Base-by-base conservation (phyloP, 305 asterid genomes). In the Fraxinus nigra region DNA sequence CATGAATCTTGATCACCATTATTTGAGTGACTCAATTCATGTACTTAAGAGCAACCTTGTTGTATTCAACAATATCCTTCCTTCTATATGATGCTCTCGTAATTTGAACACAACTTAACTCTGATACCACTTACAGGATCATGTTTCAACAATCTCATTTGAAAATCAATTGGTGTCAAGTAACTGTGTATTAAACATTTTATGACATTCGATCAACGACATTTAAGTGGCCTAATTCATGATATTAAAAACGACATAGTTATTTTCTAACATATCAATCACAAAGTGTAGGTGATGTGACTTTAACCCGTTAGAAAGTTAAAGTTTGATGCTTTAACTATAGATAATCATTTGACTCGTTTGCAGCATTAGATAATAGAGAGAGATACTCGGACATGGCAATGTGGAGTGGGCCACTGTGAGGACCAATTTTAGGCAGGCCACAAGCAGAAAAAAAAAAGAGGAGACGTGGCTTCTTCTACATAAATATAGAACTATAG, bases 401-500 rank as follows among this genome's bases (percentile, higher is more conserved):
- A 65, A 65, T 28, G 75, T 43, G 22, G 9, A 30, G 75, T 14
- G 75, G 75, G 75, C 75, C 75, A 13, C 2, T 70, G 75, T 70
- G 38, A 30, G 43, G 75, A 70, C 75, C 75, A 70, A 70, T 70
- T 70, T 32, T 32, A 32, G 40, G 75, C 14, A 70, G 75, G 38
- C 37, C 35, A 67, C 35, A 28, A 67, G 38, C n/a, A 67, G 20
- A 28, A 70, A 70, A 69, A 70, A 70, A 69, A 69, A 30, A 1
- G 40, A 69, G 75, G 75, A 70, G 75, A 70, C 75, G 43, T 70
- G 75, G 75, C 75, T 32, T 70, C 22, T 30, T 69, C 43, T 70
- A 70, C 75, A 16, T 26, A 11, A 24, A 32, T 32, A 3, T 16
- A 70, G 18, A 70, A 69, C 3, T 28, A 28, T 69, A 69, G 35